A percentile compares a stretch with the other conserved stretches of the same genome.
Conservation (phyloP, 345 rosid genomes). For the Turnera subulata region DNA sequence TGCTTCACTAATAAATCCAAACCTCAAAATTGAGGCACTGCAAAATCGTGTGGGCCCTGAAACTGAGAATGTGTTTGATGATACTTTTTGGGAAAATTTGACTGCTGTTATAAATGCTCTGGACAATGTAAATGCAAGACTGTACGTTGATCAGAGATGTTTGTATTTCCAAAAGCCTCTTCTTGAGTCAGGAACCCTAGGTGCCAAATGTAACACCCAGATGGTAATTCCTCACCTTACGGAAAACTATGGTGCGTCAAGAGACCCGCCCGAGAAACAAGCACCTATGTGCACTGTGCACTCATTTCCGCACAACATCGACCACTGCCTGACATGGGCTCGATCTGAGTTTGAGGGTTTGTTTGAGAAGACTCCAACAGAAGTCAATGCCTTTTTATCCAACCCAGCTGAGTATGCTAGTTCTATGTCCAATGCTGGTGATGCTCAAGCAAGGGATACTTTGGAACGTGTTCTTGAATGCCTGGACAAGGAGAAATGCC, state of each 20-base stretch:
- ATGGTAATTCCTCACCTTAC: conserved; percentile 97
- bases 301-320: conserved; percentile 98
- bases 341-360: conserved; percentile 99
- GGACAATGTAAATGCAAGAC: conserved; percentile 95
- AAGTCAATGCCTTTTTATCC: conserved; percentile 86
- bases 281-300: conserved; percentile 99
- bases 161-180: conserved; percentile 98
- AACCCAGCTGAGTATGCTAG: conserved; percentile 67
- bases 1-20: conserved; percentile 70
- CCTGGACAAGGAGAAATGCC: conserved; percentile 85
- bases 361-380: conserved; percentile 95
- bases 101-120: conserved; percentile 82
- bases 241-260: conserved; percentile 97
- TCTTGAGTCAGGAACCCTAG: conserved; percentile 98
- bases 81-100: conserved; percentile 86
- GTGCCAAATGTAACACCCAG: conserved; percentile 98
- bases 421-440: conserved; percentile 73
- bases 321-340: conserved; percentile 99
- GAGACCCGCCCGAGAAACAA: conserved; percentile 99
- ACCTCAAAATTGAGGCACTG: conserved; percentile 72
- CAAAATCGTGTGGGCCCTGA: conserved; percentile 96
- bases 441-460: conserved; percentile 96
- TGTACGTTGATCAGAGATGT: conserved; percentile 96
- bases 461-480: conserved; percentile 85
- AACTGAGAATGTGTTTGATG: conserved; percentile 90